Evolutionary conservation across 495 filamentous ascomycete genomes (phyloP), one percentile per base, ranked within the genome.

Genomic region (Recurvomyces mirabilis): DNA sequence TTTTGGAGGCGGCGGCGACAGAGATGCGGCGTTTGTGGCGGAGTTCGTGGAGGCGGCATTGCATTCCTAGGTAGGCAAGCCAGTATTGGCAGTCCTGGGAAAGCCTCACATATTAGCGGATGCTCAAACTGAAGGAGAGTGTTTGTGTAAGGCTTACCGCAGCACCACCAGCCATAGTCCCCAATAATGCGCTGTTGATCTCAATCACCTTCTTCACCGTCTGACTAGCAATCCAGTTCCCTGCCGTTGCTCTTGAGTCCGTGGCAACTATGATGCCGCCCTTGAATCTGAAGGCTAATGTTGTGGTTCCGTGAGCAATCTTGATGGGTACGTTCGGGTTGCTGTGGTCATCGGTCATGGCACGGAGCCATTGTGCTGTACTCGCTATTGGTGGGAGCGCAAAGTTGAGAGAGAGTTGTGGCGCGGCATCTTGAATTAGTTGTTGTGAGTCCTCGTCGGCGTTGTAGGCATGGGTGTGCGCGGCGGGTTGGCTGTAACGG

Each of bases 131-230:
- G 2, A 6, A 18, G 34, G 3, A 18, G 5, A 30, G 15, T 3
- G 26, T 21, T 19, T 43, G 21, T 39, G 14, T 15, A 38, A 43
- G 41, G 68, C 79, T 64, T 62, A 84, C 80, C 58, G 91, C 91
- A 58, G 91, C 91, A 68, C 93, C 93, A 61, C 91, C 91, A 47
- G 91, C 91, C 91, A 98, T 95, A 48, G 91, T 98, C 33, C 93
- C 91, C 54, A 98, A 66, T 64, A 96, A 75, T 67, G 82, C 72
- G 68, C 77, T 77, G 76, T 79, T 93, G 70, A 86, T 93, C 73
- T 79, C 85, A 55, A 98, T 95, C 39, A 98, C 89, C 70, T 98
- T 98, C 81, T 96, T 98, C 45, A 98, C 91, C 41, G 91, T 98
- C 72, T 98, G 91, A 65, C 81, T 87, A 41, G 91, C 93, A 66